Percentiles rank a stretch among this genome's conserved stretches.
Conservation (phyloP, 2,329 filamentous ascomycete genomes). For the Venturia aucupariae region DNA sequence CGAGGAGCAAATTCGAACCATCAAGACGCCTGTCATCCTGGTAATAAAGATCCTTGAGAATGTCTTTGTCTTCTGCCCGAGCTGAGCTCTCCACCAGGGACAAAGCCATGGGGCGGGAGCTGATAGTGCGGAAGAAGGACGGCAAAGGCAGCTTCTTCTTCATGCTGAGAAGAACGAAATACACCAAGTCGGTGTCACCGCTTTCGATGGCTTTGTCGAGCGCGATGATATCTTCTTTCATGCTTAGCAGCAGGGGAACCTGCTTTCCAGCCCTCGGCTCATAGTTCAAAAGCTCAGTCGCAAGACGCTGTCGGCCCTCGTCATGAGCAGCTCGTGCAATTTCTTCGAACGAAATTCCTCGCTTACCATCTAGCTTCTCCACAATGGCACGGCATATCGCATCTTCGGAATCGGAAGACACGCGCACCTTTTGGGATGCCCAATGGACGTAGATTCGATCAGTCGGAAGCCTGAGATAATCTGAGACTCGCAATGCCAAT, state of each 20-base stretch:
- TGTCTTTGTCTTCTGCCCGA: conserved; percentile 62
- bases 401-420: conserved; percentile 78
- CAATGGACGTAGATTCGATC: conserved; percentile 93
- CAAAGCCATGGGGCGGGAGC: conserved; percentile 72
- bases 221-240: conserved; percentile 92
- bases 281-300: conserved; percentile 84
- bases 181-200: conserved; percentile 87
- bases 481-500: conserved; percentile 77
- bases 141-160: conserved; percentile 86
- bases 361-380: conserved; percentile 74
- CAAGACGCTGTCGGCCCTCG: conserved; percentile 79
- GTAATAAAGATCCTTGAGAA: conserved; percentile 95
- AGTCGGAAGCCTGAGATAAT: conserved; percentile 75
- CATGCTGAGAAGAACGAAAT: conserved; percentile 76
- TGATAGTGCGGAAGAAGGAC: conserved; percentile 87
- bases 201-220: conserved; percentile 95
- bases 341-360: conserved; percentile 89
- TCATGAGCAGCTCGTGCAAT: conserved; percentile 91
- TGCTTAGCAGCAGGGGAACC: conserved; percentile 82
- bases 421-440: conserved; percentile 87
- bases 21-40: conserved; percentile 89
- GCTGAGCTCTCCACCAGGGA: conserved; percentile 84
- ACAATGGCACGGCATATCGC: conserved; percentile 80
- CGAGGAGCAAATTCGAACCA: conserved; percentile 76
- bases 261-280: conserved; percentile 93